Conservation (phyloP, 495 filamentous ascomycete genomes). For the Tuber brumale region DNA sequence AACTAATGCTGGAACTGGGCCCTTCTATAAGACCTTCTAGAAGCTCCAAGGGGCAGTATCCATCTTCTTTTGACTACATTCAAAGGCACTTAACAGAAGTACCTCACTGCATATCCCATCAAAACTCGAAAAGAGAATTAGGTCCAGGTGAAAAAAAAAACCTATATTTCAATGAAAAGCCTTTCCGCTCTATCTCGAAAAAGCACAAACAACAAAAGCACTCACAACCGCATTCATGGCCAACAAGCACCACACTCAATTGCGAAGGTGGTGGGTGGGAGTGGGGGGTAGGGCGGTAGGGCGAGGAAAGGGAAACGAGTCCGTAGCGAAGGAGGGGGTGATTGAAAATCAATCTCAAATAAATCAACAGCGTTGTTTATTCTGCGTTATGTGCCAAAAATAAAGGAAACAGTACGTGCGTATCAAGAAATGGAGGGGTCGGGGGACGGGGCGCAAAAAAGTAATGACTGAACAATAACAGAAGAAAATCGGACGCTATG, state of each 20-base stretch:
- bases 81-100: slow-evolving; percentile 16
- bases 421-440: slow-evolving; percentile 35
- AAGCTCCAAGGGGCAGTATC: slow-evolving; percentile 20
- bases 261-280: background rate
- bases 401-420: slow-evolving; percentile 21
- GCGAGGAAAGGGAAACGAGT: slow-evolving; percentile 3
- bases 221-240: background rate
- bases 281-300: slow-evolving; percentile 5
- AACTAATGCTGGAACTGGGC: slow-evolving; percentile 21
- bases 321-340: slow-evolving; percentile 17
- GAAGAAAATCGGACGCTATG: slow-evolving; percentile 25
- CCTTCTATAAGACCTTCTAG: slow-evolving; percentile 35
- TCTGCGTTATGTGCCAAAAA: slow-evolving; percentile 33
- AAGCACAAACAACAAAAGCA: slow-evolving; percentile 3
- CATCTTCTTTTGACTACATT: slow-evolving; percentile 25
- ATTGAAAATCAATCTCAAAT: slow-evolving; percentile 16
- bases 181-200: slow-evolving; percentile 3
- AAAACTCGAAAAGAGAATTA: slow-evolving; percentile 3
- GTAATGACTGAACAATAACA: slow-evolving; percentile 33
- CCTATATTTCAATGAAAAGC: slow-evolving; percentile 1
- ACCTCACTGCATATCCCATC: slow-evolving; percentile 8
- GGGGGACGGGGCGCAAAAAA: slow-evolving; percentile 33
- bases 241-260: slow-evolving; percentile 4
- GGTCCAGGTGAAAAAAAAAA: slow-evolving; percentile 7
- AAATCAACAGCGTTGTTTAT: slow-evolving; percentile 32